Conservation (phyloP, 1,139 yeast genomes). For the Yamadazyma jaroonii region DNA sequence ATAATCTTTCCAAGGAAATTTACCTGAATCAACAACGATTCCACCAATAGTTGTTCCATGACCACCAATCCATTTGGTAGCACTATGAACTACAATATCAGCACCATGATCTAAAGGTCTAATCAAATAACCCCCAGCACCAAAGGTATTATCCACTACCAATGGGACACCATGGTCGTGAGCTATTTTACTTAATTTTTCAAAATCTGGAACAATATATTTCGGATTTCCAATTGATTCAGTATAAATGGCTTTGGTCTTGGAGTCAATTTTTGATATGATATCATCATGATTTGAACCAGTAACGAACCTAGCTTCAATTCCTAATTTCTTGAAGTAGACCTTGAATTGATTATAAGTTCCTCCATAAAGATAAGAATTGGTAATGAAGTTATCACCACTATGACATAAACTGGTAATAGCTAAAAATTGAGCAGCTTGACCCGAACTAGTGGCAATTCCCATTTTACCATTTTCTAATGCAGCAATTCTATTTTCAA, state of each 20-base stretch:
- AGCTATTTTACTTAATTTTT: slow-evolving; percentile 69
- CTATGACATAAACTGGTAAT: slow-evolving; percentile 78
- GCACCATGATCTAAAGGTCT: slow-evolving; percentile 89
- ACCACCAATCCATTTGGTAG: slow-evolving; percentile 98
- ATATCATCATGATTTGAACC: slow-evolving; percentile 74
- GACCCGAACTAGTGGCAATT: slow-evolving; percentile 89
- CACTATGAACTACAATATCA: slow-evolving; percentile 82
- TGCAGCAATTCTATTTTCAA: slow-evolving; percentile 90
- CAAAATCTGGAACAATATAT: slow-evolving; percentile 90
- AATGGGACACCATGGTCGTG: slow-evolving; percentile 89
- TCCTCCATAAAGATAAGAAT: slow-evolving; percentile 93
- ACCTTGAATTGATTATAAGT: slow-evolving; percentile 94
- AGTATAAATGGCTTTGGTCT: slow-evolving; percentile 84
- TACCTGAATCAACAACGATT: slow-evolving; percentile 84
- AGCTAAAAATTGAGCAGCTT: slow-evolving; percentile 90
- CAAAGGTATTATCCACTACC: slow-evolving; percentile 95
- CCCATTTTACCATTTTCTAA: slow-evolving; percentile 93
- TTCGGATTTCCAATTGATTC: slow-evolving; percentile 95
- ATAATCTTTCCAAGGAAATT: slow-evolving; percentile 85
- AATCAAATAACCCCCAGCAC: slow-evolving; percentile 90
- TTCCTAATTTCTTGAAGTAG: slow-evolving; percentile 83
- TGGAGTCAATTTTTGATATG: slow-evolving; percentile 70
- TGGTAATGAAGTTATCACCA: slow-evolving; percentile 87
- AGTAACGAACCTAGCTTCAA: slow-evolving; percentile 77
- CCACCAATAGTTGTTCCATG: slow-evolving; percentile 97